Evolutionary conservation across 345 rosid genomes (phyloP), one percentile per base, ranked within the genome.

Genomic region (Brassica cretica): DNA sequence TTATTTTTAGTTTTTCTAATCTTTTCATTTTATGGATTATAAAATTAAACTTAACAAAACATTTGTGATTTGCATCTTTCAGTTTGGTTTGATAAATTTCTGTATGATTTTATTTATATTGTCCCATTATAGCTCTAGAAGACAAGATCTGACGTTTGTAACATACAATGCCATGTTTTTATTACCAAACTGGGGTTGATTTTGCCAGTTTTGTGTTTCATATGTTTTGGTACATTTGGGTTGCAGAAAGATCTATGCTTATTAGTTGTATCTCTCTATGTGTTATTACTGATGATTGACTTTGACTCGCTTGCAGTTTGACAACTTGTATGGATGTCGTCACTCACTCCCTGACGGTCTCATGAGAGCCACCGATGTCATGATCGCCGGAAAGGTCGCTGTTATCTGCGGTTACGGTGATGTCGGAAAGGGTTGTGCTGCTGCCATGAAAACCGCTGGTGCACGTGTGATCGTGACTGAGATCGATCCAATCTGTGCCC

Each of bases 291-390:
- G 44, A 39, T 39, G 44, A 39, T 39, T 39, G 44, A 39, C 12
- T 39, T 39, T 39, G 44, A 39, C 88, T 60, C 72, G 16, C 0
- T 53, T 64, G 44, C 86, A 88, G 91, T 88, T 90, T 4, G 92
- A 88, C 21, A 89, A 89, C 82, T 86, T 88, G 86, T 89, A 89
- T 46, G 91, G 93, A 32, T 93, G 98, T 86, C 98, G 98, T 51
- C 98, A 93, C 95, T 93, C 98, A 25, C 98, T 93, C 65, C 98
- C 98, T 4, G 98, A 93, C 72, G 98, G 98, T 76, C 84, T 93
- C 88, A 93, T 93, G 98, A 93, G 98, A 68, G 98, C 98, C 2
- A 93, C 98, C 7, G 98, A 93, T 81, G 97, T 93, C n/a, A 93
- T 93, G 98, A 93, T 93, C 69, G 98, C 97, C 1, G 97, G 97